Conservation (phyloP, 768 basidiomycete species). For the Lepiota brunneoincarnata region DNA sequence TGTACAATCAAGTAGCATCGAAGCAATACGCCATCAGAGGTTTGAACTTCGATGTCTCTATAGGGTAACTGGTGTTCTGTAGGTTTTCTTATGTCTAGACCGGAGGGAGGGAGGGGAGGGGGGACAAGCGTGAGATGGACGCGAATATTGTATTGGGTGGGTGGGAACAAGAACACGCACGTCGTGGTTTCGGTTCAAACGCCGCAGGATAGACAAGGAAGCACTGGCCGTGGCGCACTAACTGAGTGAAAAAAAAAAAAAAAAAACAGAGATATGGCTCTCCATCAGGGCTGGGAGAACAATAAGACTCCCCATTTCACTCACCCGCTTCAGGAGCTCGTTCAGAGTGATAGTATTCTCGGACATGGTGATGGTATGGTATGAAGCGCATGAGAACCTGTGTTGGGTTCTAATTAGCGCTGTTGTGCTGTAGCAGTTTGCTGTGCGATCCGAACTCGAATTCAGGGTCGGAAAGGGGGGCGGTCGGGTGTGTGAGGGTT, state of each 20-base stretch:
- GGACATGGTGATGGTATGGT: too few species aligned
- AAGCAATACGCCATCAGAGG: conserved; percentile 11
- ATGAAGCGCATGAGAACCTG: too few species aligned
- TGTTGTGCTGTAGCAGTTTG: too few species aligned
- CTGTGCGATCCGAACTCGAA: too few species aligned
- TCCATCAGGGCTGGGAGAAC: too few species aligned
- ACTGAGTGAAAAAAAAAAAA: background rate
- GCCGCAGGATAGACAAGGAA: conserved; percentile 14
- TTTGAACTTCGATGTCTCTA: conserved; percentile 9
- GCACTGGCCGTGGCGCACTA: conserved; percentile 12
- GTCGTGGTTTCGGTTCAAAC: conserved; percentile 6
- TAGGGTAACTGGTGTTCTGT: conserved; percentile 2
- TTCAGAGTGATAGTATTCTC: too few species aligned
- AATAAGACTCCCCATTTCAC: too few species aligned
- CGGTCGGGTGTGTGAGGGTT: too few species aligned
- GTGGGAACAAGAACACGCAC: background rate
- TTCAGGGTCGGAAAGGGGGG: too few species aligned
- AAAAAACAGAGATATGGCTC: too few species aligned
- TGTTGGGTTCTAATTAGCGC: too few species aligned
- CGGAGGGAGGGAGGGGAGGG: background rate
- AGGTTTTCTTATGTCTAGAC: conserved; percentile 7
- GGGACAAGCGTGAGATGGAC: background rate
- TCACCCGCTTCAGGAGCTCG: too few species aligned
- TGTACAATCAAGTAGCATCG: conserved; percentile 13
- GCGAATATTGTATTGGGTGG: background rate